Base-by-base conservation (phyloP, 306 rosid genomes). In the Hippophae tibetana region DNA sequence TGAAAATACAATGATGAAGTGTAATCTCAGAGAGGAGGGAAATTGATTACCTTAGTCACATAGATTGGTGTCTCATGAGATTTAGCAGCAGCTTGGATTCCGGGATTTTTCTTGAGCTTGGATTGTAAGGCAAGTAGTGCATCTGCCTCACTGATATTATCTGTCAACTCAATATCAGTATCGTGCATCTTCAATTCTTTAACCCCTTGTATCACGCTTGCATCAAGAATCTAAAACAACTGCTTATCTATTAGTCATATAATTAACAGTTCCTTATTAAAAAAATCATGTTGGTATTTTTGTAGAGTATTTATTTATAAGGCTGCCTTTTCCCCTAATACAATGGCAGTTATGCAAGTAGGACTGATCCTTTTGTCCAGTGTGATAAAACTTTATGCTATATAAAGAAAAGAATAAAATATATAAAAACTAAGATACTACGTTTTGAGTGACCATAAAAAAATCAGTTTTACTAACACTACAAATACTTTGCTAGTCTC, bases 61-160 rank as follows among this genome's bases (percentile, higher is more conserved):
- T 84, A 79, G 62, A 88, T 69, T 27, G 95, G 95, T 67, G 81
- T 78, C 69, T 70, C 82, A 58, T 70, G 87, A 75, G 99, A 88
- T 67, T 70, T 88, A n/a, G 85, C 89, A 71, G 89, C 99, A 71
- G 95, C 84, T 78, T 88, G 99, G 71, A 92, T 78, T 70, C 88
- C 65, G 13, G 90, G 76, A 77, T 92, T 92, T 77, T 86, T 92
- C 76, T 92, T 92, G 54, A 92, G 84, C 86, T 84, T 86, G 23
- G 95, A 73, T 55, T 83, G 99, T 82, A 92, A 72, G 66, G 86
- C 90, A 65, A 92, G 90, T 43, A 92, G 71, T 10, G 95, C 96
- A 64, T 92, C 83, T 68, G 96, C 99, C 71, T 84, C 87, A 53
- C 95, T 88, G 56, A 88, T 88, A 80, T 92, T 83, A 70, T 92